Evolutionary conservation across 192 early-diverging fungal genomes (phyloP).

Genomic region (Umbelopsis vinacea): DNA sequence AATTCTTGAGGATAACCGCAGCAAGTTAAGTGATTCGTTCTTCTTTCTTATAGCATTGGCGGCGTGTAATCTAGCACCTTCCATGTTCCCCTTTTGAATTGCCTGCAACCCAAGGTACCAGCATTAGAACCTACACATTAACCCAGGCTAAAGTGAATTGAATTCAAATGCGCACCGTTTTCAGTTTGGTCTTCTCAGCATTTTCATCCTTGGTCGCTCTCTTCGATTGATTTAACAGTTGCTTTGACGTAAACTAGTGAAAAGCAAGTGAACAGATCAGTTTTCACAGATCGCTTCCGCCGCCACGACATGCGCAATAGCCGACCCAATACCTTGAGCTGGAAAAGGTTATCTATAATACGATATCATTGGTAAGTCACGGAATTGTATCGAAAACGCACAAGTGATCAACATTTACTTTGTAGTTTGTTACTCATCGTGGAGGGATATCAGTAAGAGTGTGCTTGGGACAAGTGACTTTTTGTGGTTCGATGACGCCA

Average conservation of each 20-base stretch:
- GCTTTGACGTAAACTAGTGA: conserved; percentile 88
- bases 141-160: background rate
- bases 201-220: conserved; percentile 85
- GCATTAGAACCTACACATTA: background rate
- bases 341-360: conserved; percentile 21
- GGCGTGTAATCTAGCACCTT: conserved; percentile 92
- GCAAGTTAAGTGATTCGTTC: conserved; percentile 89
- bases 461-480: background rate
- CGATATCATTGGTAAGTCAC: background rate
- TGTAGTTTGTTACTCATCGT: conserved; percentile 21
- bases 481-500: background rate
- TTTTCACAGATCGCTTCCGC: background rate
- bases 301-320: background rate
- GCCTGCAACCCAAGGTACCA: conserved; percentile 54
- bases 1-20: conserved; percentile 86
- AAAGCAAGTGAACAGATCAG: background rate
- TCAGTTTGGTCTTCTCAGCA: conserved; percentile 81
- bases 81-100: conserved; percentile 90
- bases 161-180: conserved; percentile 64
- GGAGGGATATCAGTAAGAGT: background rate
- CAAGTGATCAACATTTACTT: conserved; percentile 4
- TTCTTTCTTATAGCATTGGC: conserved; percentile 97
- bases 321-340: conserved; percentile 10
- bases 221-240: conserved; percentile 83
- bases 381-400: background rate